Conservation (phyloP, 345 rosid genomes). For the Laguncularia racemosa region DNA sequence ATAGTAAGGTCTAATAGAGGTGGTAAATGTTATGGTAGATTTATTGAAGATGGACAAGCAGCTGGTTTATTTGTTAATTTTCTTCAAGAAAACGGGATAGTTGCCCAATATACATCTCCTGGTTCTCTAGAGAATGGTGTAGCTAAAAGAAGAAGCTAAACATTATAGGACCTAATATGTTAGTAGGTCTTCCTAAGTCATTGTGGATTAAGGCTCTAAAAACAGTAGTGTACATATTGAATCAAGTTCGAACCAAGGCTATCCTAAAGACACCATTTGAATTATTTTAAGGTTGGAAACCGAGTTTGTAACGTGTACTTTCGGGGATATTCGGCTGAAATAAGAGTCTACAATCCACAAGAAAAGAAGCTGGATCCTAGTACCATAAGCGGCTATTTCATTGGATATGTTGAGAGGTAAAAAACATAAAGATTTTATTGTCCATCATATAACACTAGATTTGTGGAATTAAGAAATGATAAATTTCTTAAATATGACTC, state of each 20-base stretch:
- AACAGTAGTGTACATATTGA: not conserved
- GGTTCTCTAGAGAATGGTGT: slow-evolving; percentile 3
- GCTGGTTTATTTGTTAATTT: not conserved
- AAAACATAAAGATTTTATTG: too few species aligned
- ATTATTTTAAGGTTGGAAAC: slow-evolving; percentile 1
- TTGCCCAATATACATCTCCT: slow-evolving; percentile 5
- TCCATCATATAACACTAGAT: too few species aligned
- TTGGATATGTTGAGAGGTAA: too few species aligned
- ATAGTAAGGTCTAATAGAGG: not conserved
- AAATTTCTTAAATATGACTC: too few species aligned
- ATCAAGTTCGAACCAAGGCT: slow-evolving; percentile 1
- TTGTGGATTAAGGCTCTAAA: slow-evolving; percentile 1
- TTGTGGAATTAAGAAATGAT: too few species aligned
- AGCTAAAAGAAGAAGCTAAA: slow-evolving; percentile 2
- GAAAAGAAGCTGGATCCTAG: too few species aligned
- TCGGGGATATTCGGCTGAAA: too few species aligned
- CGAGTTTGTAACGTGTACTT: slow-evolving; percentile 5
- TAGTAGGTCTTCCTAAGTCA: not conserved
- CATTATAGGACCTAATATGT: slow-evolving; percentile 3
- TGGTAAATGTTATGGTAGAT: slow-evolving; percentile 3
- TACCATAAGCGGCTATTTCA: too few species aligned
- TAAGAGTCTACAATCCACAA: too few species aligned
- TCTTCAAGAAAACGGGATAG: slow-evolving; percentile 3
- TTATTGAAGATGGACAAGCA: slow-evolving; percentile 1
- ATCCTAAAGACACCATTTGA: slow-evolving; percentile 1